Conservation (phyloP, 2,329 filamentous ascomycete species). For the Cadophora sp. region DNA sequence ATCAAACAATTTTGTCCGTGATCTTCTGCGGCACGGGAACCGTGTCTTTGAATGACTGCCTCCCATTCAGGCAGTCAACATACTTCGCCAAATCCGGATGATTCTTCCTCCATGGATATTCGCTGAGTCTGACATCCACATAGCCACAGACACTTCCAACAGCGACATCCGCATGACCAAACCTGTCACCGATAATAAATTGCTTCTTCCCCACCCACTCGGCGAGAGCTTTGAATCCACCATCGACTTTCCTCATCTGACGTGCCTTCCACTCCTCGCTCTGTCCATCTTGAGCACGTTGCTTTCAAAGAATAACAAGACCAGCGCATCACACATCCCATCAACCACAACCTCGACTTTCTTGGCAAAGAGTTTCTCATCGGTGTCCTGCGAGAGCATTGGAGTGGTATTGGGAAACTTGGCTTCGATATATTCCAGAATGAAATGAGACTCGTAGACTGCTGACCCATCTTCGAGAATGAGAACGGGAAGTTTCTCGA, state of each 20-base stretch:
- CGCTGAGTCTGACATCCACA: slow-evolving; percentile 22
- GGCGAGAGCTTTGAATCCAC: slow-evolving; percentile 26
- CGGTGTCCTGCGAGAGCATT: slow-evolving; percentile 23
- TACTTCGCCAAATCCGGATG: slow-evolving; percentile 24
- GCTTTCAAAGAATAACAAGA: slow-evolving; percentile 25
- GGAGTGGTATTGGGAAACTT: slow-evolving; percentile 18
- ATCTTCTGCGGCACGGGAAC: slow-evolving; percentile 24
- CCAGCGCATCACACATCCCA: slow-evolving; percentile 25
- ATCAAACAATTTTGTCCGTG: slow-evolving; percentile 26
- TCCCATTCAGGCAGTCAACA: slow-evolving; percentile 18
- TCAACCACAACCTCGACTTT: slow-evolving; percentile 28
- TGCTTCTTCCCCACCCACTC: slow-evolving; percentile 25
- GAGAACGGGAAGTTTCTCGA: slow-evolving; percentile 26
- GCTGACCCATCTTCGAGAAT: slow-evolving; percentile 26
- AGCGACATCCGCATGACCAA: slow-evolving; percentile 27
- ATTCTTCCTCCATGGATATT: slow-evolving; percentile 24
- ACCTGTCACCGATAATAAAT: slow-evolving; percentile 21
- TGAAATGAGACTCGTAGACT: slow-evolving; percentile 25
- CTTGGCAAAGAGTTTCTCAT: slow-evolving; percentile 27
- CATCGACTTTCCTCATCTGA: slow-evolving; percentile 27
- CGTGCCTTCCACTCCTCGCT: slow-evolving; percentile 26
- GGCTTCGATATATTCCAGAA: slow-evolving; percentile 24
- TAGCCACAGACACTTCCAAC: slow-evolving; percentile 25
- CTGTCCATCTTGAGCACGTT: slow-evolving; percentile 12
- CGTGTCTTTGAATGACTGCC: slow-evolving; percentile 24